Evolutionary conservation across 2,329 filamentous ascomycete genomes (phyloP), one percentile per base, ranked within the genome.

Genomic region (Neonectria faginata): DNA sequence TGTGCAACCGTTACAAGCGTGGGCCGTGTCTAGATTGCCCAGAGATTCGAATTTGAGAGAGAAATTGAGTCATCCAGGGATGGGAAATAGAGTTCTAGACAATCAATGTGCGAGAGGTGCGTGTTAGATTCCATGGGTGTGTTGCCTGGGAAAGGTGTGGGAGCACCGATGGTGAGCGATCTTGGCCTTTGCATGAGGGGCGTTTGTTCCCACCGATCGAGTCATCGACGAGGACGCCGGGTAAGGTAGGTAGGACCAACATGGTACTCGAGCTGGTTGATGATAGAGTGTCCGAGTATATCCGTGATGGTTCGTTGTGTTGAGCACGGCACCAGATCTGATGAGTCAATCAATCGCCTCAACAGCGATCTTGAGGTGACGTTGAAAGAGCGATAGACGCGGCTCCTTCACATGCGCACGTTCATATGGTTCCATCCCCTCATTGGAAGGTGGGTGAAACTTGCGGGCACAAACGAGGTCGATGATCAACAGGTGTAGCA

Each of bases 361-460:
- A 3, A 33, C 4, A 3, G 31, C 11, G 31, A 12, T 16, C 20
- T 14, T 11, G 2, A 42, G 41, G n/a, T 8, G 22, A 8, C 6
- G 10, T 12, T 29, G 45, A 48, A 25, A 9, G 14, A 27, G 16
- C 16, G 12, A 3, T 16, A 3, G 45, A n/a, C 12, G 45, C 22
- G 8, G 3, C 10, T 29, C 25, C 27, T 10, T 27, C 14, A 31
- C 45, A 25, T 25, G 45, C 31, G 25, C 45, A 16, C 45, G 9
- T 50, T 25, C 25, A 25, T 25, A 6, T 25, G 25, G 25, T 27
- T 18, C 27, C 22, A 25, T 36, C 20, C 29, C 29, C 12, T 27
- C n/a, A n/a, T 51, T 51, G 48, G 48, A 20, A 51, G 48, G 48
- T 51, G n/a, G 27, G 11, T 20, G 48, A 33, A 50, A 36, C 8